Conservation (phyloP, 2,329 filamentous ascomycete genomes). For the Aspergillus ruber region DNA sequence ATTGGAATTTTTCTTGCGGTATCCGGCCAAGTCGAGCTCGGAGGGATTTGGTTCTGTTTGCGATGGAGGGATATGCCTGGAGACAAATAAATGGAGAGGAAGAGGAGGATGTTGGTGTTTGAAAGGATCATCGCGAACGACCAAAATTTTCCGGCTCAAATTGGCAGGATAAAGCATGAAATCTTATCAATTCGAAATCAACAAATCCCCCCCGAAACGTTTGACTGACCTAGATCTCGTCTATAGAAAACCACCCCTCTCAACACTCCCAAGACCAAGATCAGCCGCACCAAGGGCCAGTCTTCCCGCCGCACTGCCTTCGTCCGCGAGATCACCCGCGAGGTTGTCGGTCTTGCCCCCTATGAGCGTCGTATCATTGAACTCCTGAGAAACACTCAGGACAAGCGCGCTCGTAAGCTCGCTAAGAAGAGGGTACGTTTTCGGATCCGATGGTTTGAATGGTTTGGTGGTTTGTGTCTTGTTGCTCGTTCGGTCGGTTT, state of each 20-base stretch:
- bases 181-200: background rate
- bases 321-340: conserved; percentile 95
- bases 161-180: background rate
- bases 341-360: conserved; percentile 89
- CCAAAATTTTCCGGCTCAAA: background rate
- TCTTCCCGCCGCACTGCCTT: conserved; percentile 95
- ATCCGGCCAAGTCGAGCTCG: conserved; percentile 13
- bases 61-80: background rate
- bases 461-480: background rate
- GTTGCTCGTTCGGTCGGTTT: background rate
- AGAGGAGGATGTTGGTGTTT: no score
- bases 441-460: conserved; percentile 1
- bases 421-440: conserved; percentile 92
- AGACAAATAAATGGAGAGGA: background rate
- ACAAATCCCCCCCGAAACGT: background rate
- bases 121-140: background rate
- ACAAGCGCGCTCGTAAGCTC: conserved; percentile 98
- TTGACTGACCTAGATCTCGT: background rate
- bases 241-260: conserved; percentile 74
- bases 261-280: conserved; percentile 65
- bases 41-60: conserved; percentile 3
- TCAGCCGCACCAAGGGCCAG: conserved; percentile 87
- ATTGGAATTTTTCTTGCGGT: conserved; percentile 1
- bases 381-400: conserved; percentile 97
- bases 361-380: conserved; percentile 99